Evolutionary conservation across 805 yeast species (phyloP).

Genomic region (Kodamaea kakaduensis): DNA sequence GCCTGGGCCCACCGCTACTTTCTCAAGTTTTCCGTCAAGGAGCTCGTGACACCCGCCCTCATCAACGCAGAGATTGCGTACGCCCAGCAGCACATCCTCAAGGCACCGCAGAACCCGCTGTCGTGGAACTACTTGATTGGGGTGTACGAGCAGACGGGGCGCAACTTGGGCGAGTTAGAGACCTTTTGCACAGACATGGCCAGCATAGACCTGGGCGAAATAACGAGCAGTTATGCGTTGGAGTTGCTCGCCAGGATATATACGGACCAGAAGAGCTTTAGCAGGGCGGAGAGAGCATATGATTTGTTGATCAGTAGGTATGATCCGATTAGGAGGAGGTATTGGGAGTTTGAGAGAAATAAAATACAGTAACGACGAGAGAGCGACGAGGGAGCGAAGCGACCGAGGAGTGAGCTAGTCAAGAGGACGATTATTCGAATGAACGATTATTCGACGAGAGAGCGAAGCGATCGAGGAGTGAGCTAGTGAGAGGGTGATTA

Average conservation of each 20-base stretch:
- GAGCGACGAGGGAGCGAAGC: not conserved
- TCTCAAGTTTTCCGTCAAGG: constrained; percentile 32
- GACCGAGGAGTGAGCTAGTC: no score
- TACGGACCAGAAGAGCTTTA: constrained; percentile 20
- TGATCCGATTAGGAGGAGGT: constrained; percentile 60
- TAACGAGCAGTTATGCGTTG: constrained; percentile 57
- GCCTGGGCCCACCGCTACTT: constrained; percentile 90
- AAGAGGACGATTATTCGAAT: no score
- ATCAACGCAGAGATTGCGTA: constrained; percentile 51
- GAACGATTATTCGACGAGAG: no score
- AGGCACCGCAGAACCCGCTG: constrained; percentile 78
- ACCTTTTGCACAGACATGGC: constrained; percentile 45
- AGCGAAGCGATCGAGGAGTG: no score
- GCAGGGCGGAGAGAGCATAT: constrained; percentile 43
- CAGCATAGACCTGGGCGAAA: constrained; percentile 16
- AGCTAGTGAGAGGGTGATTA: no score
- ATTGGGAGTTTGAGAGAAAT: constrained; percentile 52
- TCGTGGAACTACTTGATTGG: constrained; percentile 83
- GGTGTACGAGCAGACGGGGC: constrained; percentile 29
- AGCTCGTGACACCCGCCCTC: constrained; percentile 13
- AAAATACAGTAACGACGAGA: not conserved
- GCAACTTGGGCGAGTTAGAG: constrained; percentile 37
- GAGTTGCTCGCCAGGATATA: constrained; percentile 58
- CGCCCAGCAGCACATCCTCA: constrained; percentile 44
- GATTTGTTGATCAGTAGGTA: constrained; percentile 46